Base-by-base conservation (phyloP, 768 basidiomycete genomes). In the Mycena maculata region DNA sequence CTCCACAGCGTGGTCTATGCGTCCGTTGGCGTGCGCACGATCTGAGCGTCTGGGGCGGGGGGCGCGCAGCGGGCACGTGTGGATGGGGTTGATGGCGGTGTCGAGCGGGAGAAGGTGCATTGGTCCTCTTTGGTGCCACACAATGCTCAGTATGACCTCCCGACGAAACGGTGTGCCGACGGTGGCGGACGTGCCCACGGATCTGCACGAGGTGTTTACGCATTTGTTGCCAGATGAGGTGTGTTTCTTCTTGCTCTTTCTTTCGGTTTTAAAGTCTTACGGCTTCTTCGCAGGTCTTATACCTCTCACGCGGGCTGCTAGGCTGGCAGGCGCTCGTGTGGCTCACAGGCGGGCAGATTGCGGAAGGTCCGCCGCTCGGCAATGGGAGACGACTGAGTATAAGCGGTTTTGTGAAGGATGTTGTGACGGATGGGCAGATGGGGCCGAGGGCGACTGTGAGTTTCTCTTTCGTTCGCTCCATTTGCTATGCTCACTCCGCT, bases 381-480 rank as follows among this genome's bases (percentile, higher is more conserved):
- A 96, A 96, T 74, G 96, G 96, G 97, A 98, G 78, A 95, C 94
- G 41, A 94, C 88, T 1, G 96, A 99, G 77, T 99, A 98, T 77
- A 91, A 89, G 72, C 88, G 96, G 23, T 99, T 97, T 77, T n/a
- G 87, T 98, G 70, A 96, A 96, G 82, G 96, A 98, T 78, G 92
- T 95, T 33, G 92, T 99, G 61, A 98, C 96, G 1, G 97, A 99
- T 72, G 94, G 95, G 8, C 90, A 92, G 76, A 98, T 95, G 16
- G 93, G 94, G 1, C 98, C 98, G 31, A 87, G 98, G 22, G 95
- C 94, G 59, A 96, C 95, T 20, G 85, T 95, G 25, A 45, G 50
- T n/a, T n/a, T n/a, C n/a, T n/a, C n/a, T n/a, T n/a, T n/a, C 23
- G n/a, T 39, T 38, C 12, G n/a, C 25, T 36, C 55, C 4, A 39